Evolutionary conservation across 208 protist genomes (phyloP).

Genomic region (Trypanosoma scelopori): DNA sequence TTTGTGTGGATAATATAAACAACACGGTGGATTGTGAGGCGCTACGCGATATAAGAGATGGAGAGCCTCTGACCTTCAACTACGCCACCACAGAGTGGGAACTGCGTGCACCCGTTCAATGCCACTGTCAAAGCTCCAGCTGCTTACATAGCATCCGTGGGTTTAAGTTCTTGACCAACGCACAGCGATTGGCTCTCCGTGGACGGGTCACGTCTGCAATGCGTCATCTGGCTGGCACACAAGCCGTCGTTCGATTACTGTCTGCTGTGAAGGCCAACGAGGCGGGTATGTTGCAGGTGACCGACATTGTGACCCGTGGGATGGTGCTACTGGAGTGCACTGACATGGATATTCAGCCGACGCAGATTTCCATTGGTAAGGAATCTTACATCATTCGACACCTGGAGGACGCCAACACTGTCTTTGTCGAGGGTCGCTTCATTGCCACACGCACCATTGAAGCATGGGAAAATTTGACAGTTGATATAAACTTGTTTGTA

Average conservation of each 20-base stretch:
- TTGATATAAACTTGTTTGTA: conserved; percentile 88
- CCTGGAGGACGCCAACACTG: conserved; percentile 48
- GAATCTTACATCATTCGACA: conserved; percentile 57
- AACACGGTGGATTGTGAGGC: conserved; percentile 74
- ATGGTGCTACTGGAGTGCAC: conserved; percentile 64
- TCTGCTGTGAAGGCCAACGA: conserved; percentile 31
- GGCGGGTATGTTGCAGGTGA: conserved; percentile 35
- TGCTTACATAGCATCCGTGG: conserved; percentile 74
- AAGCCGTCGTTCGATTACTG: conserved; percentile 48
- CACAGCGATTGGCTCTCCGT: conserved; percentile 43
- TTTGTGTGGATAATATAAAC: conserved; percentile 63
- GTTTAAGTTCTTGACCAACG: conserved; percentile 72
- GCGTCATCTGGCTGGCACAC: conserved; percentile 41
- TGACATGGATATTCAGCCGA: conserved; percentile 71
- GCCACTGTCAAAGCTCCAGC: conserved; percentile 51
- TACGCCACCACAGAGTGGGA: conserved; percentile 88
- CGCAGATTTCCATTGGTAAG: conserved; percentile 52
- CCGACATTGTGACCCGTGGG: conserved; percentile 34
- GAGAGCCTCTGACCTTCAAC: conserved; percentile 76
- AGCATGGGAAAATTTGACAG: conserved; percentile 40
- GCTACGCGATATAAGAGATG: conserved; percentile 58
- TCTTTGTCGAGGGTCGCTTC: conserved; percentile 78
- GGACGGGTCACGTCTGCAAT: conserved; percentile 56
- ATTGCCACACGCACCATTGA: conserved; percentile 45
- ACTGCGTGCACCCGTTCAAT: conserved; percentile 70